phyloP scores from a whole-genome alignment of 2,329 filamentous ascomycete species.

The Aureobasidium sp. region DNA sequence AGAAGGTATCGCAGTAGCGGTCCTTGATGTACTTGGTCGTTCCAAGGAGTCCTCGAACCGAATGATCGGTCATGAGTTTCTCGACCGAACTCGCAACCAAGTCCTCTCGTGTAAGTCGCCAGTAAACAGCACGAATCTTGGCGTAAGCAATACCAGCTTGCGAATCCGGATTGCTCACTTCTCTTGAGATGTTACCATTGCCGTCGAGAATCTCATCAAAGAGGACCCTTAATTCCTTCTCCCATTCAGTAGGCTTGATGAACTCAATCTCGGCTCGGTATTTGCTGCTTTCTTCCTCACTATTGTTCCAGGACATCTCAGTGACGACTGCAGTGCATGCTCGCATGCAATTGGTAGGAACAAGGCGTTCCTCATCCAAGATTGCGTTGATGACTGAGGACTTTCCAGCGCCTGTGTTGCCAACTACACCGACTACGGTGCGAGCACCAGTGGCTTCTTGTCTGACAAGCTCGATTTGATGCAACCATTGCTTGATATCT shows the following conservation, averaged over 20 bases:
- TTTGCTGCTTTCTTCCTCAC: constrained; percentile 29
- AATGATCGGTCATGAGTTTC: constrained; percentile 37
- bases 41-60: constrained; percentile 42
- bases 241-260: constrained; percentile 47
- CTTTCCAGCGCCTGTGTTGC: constrained; percentile 57
- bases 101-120: constrained; percentile 37
- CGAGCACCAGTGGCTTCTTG: constrained; percentile 35
- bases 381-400: constrained; percentile 57
- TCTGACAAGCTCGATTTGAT: constrained; percentile 37
- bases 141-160: constrained; percentile 45
- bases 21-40: constrained; percentile 36
- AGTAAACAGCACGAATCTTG: constrained; percentile 47
- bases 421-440: constrained; percentile 52
- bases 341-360: constrained; percentile 52
- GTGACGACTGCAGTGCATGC: constrained; percentile 58
- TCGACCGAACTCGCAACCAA: constrained; percentile 31
- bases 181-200: constrained; percentile 33
- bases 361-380: constrained; percentile 53
- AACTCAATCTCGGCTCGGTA: constrained; percentile 56
- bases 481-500: constrained; percentile 36
- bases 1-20: constrained; percentile 36
- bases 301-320: constrained; percentile 52
- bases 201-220: constrained; percentile 43
- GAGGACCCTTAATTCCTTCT: constrained; percentile 44
- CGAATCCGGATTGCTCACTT: constrained; percentile 37